These are phyloP conservation scores for Skeletonema costatum DNA, from an alignment of 108 stramenopile species.

Conservation along the genomic window DNA sequence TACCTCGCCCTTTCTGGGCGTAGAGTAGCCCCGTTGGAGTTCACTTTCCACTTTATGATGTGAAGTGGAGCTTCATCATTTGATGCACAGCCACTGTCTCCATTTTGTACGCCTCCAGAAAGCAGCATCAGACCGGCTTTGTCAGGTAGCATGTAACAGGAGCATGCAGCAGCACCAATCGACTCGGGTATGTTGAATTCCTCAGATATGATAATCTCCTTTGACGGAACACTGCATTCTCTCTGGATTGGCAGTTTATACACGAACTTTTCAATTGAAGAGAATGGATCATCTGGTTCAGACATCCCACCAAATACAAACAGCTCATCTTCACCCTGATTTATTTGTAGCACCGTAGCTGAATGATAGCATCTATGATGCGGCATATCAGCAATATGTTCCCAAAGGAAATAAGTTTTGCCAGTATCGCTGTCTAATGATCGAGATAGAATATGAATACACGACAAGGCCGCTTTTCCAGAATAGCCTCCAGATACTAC, in stretches of 20 bases:
- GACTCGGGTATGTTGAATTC: neutral
- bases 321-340: slow-evolving; percentile 9
- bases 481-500: slow-evolving; percentile 39
- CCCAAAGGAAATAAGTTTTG: slow-evolving; percentile 40
- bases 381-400: slow-evolving; percentile 37
- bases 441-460: slow-evolving; percentile 41
- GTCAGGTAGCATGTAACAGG: neutral
- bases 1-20: neutral
- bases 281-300: slow-evolving; percentile 47
- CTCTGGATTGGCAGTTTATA: neutral
- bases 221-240: neutral
- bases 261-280: neutral
- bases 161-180: neutral
- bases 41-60: slow-evolving; percentile 1
- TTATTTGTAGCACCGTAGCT: neutral
- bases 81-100: neutral
- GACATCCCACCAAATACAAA: slow-evolving; percentile 52
- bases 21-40: neutral
- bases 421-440: slow-evolving; percentile 9
- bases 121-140: neutral
- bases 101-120: neutral
- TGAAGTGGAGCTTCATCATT: neutral
- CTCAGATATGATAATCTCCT: neutral
- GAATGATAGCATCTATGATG: slow-evolving; percentile 41
- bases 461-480: slow-evolving; percentile 25